A percentile compares a stretch with the other conserved stretches of the same genome.
phyloP scores from a whole-genome alignment of 2,329 filamentous ascomycete genomes.

The Camillea tinctor region DNA sequence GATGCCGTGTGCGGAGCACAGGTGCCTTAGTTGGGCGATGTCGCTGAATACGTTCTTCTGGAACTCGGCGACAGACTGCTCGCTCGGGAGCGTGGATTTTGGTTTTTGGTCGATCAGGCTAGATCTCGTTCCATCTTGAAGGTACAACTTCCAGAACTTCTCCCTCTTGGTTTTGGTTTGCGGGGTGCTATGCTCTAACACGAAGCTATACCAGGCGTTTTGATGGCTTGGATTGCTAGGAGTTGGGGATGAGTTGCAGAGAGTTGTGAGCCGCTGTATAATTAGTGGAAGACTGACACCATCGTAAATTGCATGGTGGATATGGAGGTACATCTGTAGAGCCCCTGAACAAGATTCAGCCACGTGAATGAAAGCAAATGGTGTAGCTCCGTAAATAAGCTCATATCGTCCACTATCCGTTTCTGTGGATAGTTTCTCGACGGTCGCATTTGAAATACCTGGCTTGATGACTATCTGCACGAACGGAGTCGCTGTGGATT shows the following conservation, averaged over 20 bases:
- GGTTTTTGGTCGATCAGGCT: background rate
- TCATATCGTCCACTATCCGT: slow-evolving; percentile 21
- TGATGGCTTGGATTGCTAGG: background rate
- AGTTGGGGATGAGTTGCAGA: slow-evolving; percentile 17
- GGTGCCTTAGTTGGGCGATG: slow-evolving; percentile 16
- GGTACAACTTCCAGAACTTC: slow-evolving; percentile 48
- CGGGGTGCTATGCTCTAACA: slow-evolving; percentile 19
- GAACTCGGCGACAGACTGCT: slow-evolving; percentile 15
- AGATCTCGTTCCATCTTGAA: slow-evolving; percentile 26
- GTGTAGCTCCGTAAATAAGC: slow-evolving; percentile 20
- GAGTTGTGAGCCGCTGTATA: slow-evolving; percentile 41
- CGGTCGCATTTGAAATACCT: slow-evolving; percentile 32
- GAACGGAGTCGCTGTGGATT: slow-evolving; percentile 48
- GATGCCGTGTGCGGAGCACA: slow-evolving; percentile 47
- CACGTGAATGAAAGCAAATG: slow-evolving; percentile 26
- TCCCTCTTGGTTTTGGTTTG: slow-evolving; percentile 16
- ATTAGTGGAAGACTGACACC: slow-evolving; percentile 72
- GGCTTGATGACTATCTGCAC: slow-evolving; percentile 60
- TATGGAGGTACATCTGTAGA: slow-evolving; percentile 50
- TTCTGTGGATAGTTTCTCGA: slow-evolving; percentile 6
- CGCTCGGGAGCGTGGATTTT: background rate
- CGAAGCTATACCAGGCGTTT: slow-evolving; percentile 26
- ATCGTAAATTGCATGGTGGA: slow-evolving; percentile 90
- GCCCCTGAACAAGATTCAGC: slow-evolving; percentile 12
- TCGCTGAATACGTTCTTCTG: slow-evolving; percentile 15